A percentile compares a stretch with the other conserved stretches of the same genome.
Evolutionary conservation across 352 stramenopile species (phyloP).

Genomic region (Globisporangium perplexum): DNA sequence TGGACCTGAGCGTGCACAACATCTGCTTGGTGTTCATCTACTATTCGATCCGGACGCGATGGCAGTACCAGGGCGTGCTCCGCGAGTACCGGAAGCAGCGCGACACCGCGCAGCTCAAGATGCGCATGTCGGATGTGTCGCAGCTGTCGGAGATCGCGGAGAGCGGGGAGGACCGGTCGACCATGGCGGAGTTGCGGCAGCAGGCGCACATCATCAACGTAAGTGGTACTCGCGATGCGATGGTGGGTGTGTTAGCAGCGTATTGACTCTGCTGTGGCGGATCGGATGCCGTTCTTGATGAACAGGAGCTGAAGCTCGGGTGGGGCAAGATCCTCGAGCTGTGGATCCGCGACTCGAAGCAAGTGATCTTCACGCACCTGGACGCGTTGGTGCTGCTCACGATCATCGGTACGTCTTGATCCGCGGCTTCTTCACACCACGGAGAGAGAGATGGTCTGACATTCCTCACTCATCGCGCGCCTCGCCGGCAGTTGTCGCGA

Average conservation of each 20-base stretch:
- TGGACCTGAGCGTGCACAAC: conserved; percentile 74
- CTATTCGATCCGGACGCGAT: conserved; percentile 71
- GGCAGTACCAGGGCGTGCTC: conserved; percentile 68
- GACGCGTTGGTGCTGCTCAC: conserved; percentile 78
- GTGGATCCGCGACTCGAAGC: conserved; percentile 69
- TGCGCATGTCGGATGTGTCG: not conserved
- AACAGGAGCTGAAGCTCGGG: conserved; percentile 41
- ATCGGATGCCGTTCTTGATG: not conserved
- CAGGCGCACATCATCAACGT: conserved; percentile 51
- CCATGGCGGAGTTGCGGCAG: conserved; percentile 27
- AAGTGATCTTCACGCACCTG: conserved; percentile 66
- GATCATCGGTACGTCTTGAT: conserved; percentile 49
- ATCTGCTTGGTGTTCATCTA: conserved; percentile 74
- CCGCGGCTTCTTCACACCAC: too few relatives aligned
- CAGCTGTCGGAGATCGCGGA: not conserved
- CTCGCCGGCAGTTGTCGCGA: conserved; percentile 56
- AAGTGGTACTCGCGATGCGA: conserved; percentile 7
- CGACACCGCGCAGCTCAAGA: conserved; percentile 13
- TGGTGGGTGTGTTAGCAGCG: not conserved
- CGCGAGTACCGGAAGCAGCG: conserved; percentile 18
- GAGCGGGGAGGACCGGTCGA: conserved; percentile 18
- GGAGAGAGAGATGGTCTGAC: too few relatives aligned
- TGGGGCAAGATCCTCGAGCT: conserved; percentile 48
- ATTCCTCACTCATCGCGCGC: not conserved
- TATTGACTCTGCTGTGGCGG: not conserved